Percentiles rank a stretch among this genome's conserved stretches.
Conservation (phyloP, 495 filamentous ascomycete species). For the Penicillium samsonianum region DNA sequence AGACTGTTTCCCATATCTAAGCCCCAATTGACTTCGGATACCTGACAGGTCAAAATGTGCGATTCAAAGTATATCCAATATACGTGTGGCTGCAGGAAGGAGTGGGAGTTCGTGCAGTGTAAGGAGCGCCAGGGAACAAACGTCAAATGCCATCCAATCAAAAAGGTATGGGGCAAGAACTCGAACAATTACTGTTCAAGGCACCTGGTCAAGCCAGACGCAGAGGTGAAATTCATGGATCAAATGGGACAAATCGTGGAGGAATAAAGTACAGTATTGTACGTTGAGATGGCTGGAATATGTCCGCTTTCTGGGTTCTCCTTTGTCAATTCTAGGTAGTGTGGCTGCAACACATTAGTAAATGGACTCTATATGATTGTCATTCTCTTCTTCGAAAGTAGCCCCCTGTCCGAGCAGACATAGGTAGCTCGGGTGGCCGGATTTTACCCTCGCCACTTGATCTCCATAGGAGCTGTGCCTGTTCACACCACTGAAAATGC, state of each 20-base stretch:
- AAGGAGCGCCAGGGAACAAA: slow-evolving; percentile 14
- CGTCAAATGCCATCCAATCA: slow-evolving; percentile 13
- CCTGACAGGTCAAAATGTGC: slow-evolving; percentile 15
- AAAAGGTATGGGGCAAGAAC: slow-evolving; percentile 1
- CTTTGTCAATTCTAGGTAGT: slow-evolving; percentile 4
- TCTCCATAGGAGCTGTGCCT: slow-evolving; percentile 38
- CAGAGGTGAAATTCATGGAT: slow-evolving; percentile 6
- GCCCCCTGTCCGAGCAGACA: slow-evolving; percentile 26
- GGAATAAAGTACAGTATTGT: slow-evolving; percentile 6
- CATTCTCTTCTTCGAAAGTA: slow-evolving; percentile 27
- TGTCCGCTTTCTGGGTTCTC: slow-evolving; percentile 1
- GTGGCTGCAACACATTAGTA: slow-evolving; percentile 23
- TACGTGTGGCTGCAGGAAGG: slow-evolving; percentile 25
- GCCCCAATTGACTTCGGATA: background rate
- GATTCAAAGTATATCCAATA: slow-evolving; percentile 12
- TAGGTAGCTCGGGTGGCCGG: slow-evolving; percentile 29
- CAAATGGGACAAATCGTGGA: slow-evolving; percentile 5
- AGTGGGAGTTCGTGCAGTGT: slow-evolving; percentile 22
- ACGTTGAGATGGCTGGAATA: background rate
- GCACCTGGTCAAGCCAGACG: slow-evolving; percentile 23
- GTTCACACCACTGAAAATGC: slow-evolving; percentile 47
- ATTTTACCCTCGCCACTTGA: slow-evolving; percentile 36
- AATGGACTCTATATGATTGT: slow-evolving; percentile 11
- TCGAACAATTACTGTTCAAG: slow-evolving; percentile 15
- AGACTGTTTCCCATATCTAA: too few species aligned